Conservation (phyloP, 2,329 filamentous ascomycete genomes). For the Alternaria solani region DNA sequence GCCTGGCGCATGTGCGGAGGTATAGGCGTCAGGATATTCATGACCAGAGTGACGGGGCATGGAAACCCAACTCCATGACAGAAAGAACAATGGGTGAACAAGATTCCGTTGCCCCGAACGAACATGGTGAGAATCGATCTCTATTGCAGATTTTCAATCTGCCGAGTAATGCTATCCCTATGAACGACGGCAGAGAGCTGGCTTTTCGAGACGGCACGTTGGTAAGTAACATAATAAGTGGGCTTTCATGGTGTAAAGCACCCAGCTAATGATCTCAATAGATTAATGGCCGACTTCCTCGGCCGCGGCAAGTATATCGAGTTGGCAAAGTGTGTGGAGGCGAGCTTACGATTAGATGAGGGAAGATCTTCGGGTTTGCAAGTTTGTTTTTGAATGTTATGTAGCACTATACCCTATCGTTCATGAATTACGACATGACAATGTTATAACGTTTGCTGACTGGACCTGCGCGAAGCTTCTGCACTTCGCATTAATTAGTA, state of each 20-base stretch:
- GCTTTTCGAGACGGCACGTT: slow-evolving; percentile 39
- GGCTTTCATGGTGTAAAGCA: neutral
- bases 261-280: slow-evolving; percentile 15
- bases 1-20: slow-evolving; percentile 26
- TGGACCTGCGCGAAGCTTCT: neutral
- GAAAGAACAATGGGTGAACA: neutral
- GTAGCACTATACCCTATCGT: slow-evolving; percentile 4
- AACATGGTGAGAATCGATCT: slow-evolving; percentile 1
- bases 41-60: slow-evolving; percentile 27
- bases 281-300: slow-evolving; percentile 33
- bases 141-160: slow-evolving; percentile 30
- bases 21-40: slow-evolving; percentile 23
- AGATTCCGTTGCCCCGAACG: neutral
- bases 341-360: slow-evolving; percentile 21
- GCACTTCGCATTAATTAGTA: neutral
- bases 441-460: neutral
- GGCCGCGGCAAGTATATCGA: slow-evolving; percentile 32
- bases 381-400: neutral
- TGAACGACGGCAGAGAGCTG: slow-evolving; percentile 36
- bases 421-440: neutral
- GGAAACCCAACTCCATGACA: slow-evolving; percentile 4
- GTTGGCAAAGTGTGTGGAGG: slow-evolving; percentile 32
- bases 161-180: slow-evolving; percentile 35
- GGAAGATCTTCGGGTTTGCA: neutral
- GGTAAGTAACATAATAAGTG: slow-evolving; percentile 16